Base-by-base conservation (phyloP, 129 eudicot genomes). In the Pseudognaphalium luteoalbum region DNA sequence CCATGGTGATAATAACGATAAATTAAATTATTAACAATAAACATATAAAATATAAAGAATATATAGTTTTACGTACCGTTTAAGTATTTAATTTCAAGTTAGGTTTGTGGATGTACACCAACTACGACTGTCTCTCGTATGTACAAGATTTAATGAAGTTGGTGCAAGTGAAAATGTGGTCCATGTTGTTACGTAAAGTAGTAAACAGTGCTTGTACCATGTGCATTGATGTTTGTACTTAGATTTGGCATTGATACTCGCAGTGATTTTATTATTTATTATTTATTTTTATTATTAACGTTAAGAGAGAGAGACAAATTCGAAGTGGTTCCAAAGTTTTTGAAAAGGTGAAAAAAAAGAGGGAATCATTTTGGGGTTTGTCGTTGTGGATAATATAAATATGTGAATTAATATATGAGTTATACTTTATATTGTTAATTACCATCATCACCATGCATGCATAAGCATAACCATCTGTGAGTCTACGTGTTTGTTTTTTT, bases 321-420 rank as follows among this genome's bases (percentile, higher is more conserved):
- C 25, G 25, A 60, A 74, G 68, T 28, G 69, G 70, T 74, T 60
- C 41, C 42, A 74, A 61, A 62, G 4, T 75, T 30, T 21, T 75
- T 64, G 71, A 75, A 75, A 44, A 63, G 32, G 20, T 42, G 63
- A 75, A 75, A 62, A 50, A 64, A 47, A 29, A 59, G 58, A 74
- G 56, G 20, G 78, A 75, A 64, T 75, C 79, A 63, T 75, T 75
- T 75, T 19, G 51, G 79, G 47, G 47, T 39, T 39, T 8, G 47
- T 39, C 47, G 21, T 15, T 63, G 44, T 75, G 62, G 64, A 75
- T 63, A 71, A 71, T 30, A 25, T 16, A 32, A 0, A 2, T 32
- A 32, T 32, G 34, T 14, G 12, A 54, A 15, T 6, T 32, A 32
- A 5, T 30, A 32, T 65, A 14, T 4, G 14, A 9, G 1, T 61